Evolutionary conservation across 2,329 filamentous ascomycete species (phyloP), one percentile per base, ranked within the genome.

Genomic region (Domatiomyces globalis): DNA sequence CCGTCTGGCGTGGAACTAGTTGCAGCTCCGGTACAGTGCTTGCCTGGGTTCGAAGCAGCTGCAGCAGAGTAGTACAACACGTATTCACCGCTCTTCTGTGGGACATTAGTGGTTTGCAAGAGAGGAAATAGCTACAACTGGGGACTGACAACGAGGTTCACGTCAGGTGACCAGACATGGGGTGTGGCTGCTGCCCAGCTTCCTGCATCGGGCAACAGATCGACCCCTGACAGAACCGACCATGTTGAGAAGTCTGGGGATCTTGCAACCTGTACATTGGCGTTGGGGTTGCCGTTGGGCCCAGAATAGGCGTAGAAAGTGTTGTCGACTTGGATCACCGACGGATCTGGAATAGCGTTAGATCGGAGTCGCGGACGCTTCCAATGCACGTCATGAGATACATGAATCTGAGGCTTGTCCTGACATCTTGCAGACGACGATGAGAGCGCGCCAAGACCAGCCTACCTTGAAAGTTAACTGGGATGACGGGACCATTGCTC

Each of bases 81-180:
- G 61, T 77, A 82, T 3, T n/a, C 5, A n/a, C 15, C 18, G 15
- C 5, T n/a, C 15, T 19, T 7, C 39, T 43, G 39, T n/a, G 7
- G 39, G 39, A n/a, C 18, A 19, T 43, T 43, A 43, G 39, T 19
- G 18, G 39, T 19, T n/a, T 19, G 5, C 18, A 7, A n/a, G 22
- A 25, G 22, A 39, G 33, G 15, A 39, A 5, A 39, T 15, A 39
- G 33, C 33, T 2, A 5, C 10, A 27, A 22, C 43, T 12, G 7
- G 12, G 4, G 4, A 6, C 4, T 12, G n/a, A 45, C 15, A 33
- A 79, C 64, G 50, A 64, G 65, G 10, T 73, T 68, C 5, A 83
- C 75, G 60, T 82, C 79, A 8, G 80, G 80, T 0, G 80, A 80
- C 78, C 79, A 83, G 20, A 75, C 76, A 51, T 78, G 71, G 10